Percentiles rank a stretch among this genome's conserved stretches.
These are phyloP conservation scores for Kregervanrija delftensis DNA, from an alignment of 805 yeast genomes.

Conservation along the genomic window DNA sequence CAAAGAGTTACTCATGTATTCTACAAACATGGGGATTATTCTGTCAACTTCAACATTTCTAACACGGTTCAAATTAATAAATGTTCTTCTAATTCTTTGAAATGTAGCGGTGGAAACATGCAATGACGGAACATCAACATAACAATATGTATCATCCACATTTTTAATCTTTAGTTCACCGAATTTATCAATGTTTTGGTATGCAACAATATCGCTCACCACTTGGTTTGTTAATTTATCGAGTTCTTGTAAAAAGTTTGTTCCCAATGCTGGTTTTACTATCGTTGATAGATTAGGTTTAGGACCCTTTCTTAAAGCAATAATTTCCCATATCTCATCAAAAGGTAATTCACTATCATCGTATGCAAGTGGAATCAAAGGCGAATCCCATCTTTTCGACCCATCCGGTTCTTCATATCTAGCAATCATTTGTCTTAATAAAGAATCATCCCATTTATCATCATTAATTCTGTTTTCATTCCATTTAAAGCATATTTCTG, in stretches of 20 bases:
- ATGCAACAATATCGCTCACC: constrained; percentile 53
- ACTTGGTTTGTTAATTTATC: constrained; percentile 67
- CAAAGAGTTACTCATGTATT: constrained; percentile 64
- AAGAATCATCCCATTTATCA: constrained; percentile 54
- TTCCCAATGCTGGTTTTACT: constrained; percentile 70
- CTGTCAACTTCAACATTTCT: constrained; percentile 65
- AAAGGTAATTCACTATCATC: constrained; percentile 51
- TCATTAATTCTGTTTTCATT: constrained; percentile 32
- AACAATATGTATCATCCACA: constrained; percentile 29
- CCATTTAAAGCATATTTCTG: constrained; percentile 57
- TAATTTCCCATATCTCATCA: constrained; percentile 59
- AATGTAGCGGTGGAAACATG: constrained; percentile 66
- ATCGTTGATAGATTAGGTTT: constrained; percentile 83
- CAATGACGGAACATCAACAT: constrained; percentile 53
- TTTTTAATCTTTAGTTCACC: constrained; percentile 38
- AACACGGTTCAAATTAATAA: constrained; percentile 73
- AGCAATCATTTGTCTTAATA: constrained; percentile 65
- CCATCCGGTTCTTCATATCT: constrained; percentile 92
- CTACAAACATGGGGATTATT: constrained; percentile 68
- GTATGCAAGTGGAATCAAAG: constrained; percentile 64
- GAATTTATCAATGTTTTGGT: constrained; percentile 44
- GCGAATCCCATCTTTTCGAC: constrained; percentile 88
- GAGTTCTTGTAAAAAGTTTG: constrained; percentile 69
- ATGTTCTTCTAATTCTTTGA: constrained; percentile 79
- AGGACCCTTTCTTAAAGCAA: constrained; percentile 54